Conservation (phyloP, 176 grass and related monocot species). For the Juncus effusus region DNA sequence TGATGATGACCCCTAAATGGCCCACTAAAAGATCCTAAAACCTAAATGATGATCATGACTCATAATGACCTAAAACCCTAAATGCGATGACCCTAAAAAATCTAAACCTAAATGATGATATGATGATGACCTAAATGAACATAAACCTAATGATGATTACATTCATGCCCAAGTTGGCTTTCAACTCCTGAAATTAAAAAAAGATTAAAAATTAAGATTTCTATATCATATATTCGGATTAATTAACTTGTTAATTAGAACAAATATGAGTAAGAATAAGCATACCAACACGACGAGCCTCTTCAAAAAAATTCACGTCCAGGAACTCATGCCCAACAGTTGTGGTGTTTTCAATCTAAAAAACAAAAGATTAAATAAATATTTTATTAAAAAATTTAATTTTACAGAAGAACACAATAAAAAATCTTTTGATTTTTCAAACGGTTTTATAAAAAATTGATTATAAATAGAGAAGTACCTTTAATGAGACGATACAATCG, state of each 20-base stretch:
- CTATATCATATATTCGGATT: background rate
- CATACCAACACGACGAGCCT: conserved; percentile 85
- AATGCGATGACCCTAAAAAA: too few species aligned
- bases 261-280: background rate
- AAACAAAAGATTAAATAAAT: conserved; percentile 16
- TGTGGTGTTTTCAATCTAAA: conserved; percentile 87
- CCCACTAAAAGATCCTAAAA: too few species aligned
- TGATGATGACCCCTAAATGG: too few species aligned
- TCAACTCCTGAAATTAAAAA: conserved; percentile 59
- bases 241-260: conserved; percentile 21
- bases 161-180: too few species aligned
- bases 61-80: too few species aligned
- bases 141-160: too few species aligned
- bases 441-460: background rate
- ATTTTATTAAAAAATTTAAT: too few species aligned
- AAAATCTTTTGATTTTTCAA: background rate
- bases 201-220: background rate
- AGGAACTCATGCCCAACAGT: conserved; percentile 67
- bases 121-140: too few species aligned
- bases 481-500: conserved; percentile 50
- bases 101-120: too few species aligned
- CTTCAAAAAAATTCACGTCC: conserved; percentile 59
- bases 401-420: background rate
- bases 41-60: too few species aligned
- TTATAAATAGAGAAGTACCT: conserved; percentile 39